Evolutionary conservation across 805 yeast species (phyloP).

Genomic region (Dipodascus geniculatus): DNA sequence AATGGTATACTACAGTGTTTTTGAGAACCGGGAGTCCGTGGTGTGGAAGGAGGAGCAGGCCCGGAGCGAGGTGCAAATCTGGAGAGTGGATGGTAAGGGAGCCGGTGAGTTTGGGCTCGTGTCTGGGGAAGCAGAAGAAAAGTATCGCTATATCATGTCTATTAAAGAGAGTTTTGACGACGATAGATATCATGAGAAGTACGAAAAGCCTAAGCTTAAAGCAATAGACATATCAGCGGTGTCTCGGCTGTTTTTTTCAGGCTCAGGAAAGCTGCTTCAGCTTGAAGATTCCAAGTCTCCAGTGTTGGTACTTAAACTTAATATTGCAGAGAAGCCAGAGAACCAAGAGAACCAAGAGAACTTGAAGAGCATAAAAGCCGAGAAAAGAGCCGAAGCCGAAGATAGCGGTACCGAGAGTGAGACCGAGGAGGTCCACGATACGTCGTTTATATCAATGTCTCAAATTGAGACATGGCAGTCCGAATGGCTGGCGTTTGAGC

Average conservation of each 20-base stretch:
- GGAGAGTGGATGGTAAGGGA: slow-evolving; percentile 17
- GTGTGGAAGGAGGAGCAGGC: slow-evolving; percentile 69
- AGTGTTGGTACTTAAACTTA: slow-evolving; percentile 49
- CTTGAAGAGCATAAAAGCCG: slow-evolving; percentile 7
- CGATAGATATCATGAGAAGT: slow-evolving; percentile 57
- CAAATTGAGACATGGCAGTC: slow-evolving; percentile 16
- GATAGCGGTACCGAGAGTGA: slow-evolving; percentile 10
- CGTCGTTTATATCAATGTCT: slow-evolving; percentile 5
- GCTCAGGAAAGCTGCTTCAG: slow-evolving; percentile 53
- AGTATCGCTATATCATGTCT: slow-evolving; percentile 34
- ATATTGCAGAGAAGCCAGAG: slow-evolving; percentile 5
- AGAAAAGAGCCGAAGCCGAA: slow-evolving; percentile 6
- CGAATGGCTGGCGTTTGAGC: slow-evolving; percentile 46
- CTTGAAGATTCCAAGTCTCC: slow-evolving; percentile 54
- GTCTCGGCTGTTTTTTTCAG: slow-evolving; percentile 49
- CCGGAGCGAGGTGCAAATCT: slow-evolving; percentile 36
- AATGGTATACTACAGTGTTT: slow-evolving; percentile 48
- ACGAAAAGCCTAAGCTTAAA: slow-evolving; percentile 33
- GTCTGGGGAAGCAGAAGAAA: not conserved
- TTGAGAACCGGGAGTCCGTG: slow-evolving; percentile 39
- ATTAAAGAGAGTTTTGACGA: slow-evolving; percentile 54
- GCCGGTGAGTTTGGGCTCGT: slow-evolving; percentile 1
- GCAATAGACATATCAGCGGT: slow-evolving; percentile 32
- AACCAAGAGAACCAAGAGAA: slow-evolving; percentile 8
- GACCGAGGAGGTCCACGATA: slow-evolving; percentile 12